Conservation (phyloP, 2,329 filamentous ascomycete genomes). For the Botrytis pseudocinerea region DNA sequence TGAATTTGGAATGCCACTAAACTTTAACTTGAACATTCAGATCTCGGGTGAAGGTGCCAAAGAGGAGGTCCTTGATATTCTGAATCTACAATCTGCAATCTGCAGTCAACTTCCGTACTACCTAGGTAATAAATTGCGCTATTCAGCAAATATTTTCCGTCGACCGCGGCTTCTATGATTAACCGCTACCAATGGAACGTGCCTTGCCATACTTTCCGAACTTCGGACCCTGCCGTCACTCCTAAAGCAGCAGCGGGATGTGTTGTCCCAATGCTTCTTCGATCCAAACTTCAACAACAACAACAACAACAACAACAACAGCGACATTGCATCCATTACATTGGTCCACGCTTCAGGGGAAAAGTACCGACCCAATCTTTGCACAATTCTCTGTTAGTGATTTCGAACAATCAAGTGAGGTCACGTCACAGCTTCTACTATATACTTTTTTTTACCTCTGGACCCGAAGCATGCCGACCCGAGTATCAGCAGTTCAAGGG, state of each 20-base stretch:
- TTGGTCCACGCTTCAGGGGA: background rate
- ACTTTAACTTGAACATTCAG: background rate
- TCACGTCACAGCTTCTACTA: background rate
- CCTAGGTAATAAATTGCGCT: background rate
- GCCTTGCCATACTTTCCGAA: background rate
- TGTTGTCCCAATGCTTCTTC: background rate
- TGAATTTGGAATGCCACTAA: background rate
- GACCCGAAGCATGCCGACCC: background rate
- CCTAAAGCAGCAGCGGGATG: conserved; percentile 1
- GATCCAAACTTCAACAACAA: background rate
- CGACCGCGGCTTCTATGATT: conserved; percentile 9
- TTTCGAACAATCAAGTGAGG: background rate
- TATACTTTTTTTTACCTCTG: background rate
- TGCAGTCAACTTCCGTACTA: background rate
- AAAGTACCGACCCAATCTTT: background rate
- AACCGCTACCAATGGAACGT: background rate
- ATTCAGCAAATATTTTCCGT: conserved; percentile 2
- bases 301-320: background rate
- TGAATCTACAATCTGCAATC: background rate
- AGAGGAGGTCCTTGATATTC: background rate
- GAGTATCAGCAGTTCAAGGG: background rate
- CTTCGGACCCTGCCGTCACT: conserved; percentile 1
- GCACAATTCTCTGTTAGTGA: background rate
- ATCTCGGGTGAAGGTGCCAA: background rate
- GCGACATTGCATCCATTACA: background rate